Evolutionary conservation across 257 asterid genomes (phyloP).

Genomic region (Phtheirospermum japonicum): DNA sequence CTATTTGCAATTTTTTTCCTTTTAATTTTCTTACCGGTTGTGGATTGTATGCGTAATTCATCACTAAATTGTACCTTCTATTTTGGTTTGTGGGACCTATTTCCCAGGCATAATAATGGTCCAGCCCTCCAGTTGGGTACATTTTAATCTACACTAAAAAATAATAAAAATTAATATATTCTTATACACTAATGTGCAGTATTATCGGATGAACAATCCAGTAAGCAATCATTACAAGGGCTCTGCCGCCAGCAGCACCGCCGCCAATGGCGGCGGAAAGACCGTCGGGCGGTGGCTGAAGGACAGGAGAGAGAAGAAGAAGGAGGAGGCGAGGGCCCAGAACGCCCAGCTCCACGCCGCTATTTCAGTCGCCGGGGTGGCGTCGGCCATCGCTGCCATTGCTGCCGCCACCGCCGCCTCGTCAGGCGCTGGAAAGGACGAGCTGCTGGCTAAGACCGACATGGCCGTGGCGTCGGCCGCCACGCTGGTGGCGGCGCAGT

Average conservation of each 20-base stretch:
- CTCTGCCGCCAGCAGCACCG: conserved; percentile 32
- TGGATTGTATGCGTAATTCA: too few relatives aligned
- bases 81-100: too few relatives aligned
- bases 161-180: too few relatives aligned
- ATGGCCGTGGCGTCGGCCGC: conserved; percentile 99
- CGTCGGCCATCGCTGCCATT: conserved; percentile 94
- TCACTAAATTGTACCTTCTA: too few relatives aligned
- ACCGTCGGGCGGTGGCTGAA: conserved; percentile 97
- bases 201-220: conserved; percentile 42
- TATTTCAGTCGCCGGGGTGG: conserved; percentile 90
- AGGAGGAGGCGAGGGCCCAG: conserved; percentile 83
- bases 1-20: too few relatives aligned
- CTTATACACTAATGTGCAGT: too few relatives aligned
- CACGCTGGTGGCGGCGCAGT: conserved; percentile 89
- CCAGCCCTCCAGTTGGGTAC: too few relatives aligned
- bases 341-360: conserved; percentile 99
- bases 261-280: conserved; percentile 62
- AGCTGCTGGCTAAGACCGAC: conserved; percentile 76
- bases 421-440: conserved; percentile 67
- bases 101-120: too few relatives aligned
- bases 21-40: too few relatives aligned
- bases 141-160: too few relatives aligned
- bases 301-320: conserved; percentile 92
- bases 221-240: conserved; percentile 51
- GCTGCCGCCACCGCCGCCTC: conserved; percentile 96